Evolutionary conservation across 768 basidiomycete genomes (phyloP).

Genomic region (Trametopsis cervina): DNA sequence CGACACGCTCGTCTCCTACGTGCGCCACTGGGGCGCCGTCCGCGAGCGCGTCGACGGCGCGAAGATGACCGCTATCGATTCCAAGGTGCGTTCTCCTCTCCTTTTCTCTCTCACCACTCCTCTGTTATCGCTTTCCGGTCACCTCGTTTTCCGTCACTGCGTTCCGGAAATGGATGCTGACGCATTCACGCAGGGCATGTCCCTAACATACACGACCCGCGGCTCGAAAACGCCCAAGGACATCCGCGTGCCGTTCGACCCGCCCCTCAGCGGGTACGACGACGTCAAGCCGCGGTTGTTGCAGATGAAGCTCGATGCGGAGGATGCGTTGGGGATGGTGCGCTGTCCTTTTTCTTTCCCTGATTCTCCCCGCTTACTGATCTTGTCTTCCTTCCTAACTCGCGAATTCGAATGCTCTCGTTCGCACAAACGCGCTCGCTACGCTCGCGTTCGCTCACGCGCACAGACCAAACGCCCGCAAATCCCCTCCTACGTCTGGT

Average conservation of each 20-base stretch:
- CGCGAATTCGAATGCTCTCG: slow-evolving; percentile 7
- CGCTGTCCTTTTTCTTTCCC: background rate
- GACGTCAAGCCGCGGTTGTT: slow-evolving; percentile 78
- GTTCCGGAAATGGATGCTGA: background rate
- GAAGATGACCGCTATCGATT: slow-evolving; percentile 63
- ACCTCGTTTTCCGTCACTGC: no score
- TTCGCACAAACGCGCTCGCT: background rate
- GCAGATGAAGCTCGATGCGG: slow-evolving; percentile 74
- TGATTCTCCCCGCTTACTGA: background rate
- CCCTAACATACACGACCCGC: slow-evolving; percentile 54
- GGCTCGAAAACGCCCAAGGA: slow-evolving; percentile 33
- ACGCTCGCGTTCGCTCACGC: no score
- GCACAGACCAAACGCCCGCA: slow-evolving; percentile 57
- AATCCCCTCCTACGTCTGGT: slow-evolving; percentile 49
- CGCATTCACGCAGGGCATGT: slow-evolving; percentile 49
- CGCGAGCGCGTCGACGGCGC: slow-evolving; percentile 48
- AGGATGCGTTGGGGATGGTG: slow-evolving; percentile 78
- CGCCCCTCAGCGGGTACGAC: slow-evolving; percentile 67
- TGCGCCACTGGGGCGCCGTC: slow-evolving; percentile 68
- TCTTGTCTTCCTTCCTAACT: background rate
- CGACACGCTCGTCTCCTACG: slow-evolving; percentile 80
- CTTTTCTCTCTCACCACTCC: background rate
- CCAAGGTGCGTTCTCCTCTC: slow-evolving; percentile 38
- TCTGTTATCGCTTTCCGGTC: background rate
- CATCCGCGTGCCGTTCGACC: slow-evolving; percentile 56